phyloP scores from a whole-genome alignment of 768 basidiomycete genomes.

The Sporobolomyces phaffii region DNA sequence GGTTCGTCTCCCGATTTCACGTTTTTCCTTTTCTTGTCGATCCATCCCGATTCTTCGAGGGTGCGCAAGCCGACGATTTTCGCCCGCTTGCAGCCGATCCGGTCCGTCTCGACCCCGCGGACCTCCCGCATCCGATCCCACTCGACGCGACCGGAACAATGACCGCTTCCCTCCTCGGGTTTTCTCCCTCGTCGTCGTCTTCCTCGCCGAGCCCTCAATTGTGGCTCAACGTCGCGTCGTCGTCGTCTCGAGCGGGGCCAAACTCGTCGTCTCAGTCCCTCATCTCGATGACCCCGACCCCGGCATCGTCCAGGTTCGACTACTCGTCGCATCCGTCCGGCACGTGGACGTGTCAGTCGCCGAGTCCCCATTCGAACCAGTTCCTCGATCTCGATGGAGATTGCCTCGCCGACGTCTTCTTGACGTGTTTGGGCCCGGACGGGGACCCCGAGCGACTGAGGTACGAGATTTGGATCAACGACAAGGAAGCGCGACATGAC shows the following conservation, averaged over 20 bases:
- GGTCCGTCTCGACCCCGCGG: slow-evolving; percentile 56
- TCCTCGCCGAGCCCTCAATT: not conserved
- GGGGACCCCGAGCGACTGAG: slow-evolving; percentile 52
- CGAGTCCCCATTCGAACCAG: slow-evolving; percentile 88
- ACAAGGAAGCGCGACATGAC: slow-evolving; percentile 52
- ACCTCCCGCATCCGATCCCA: slow-evolving; percentile 70
- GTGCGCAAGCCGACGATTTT: not conserved
- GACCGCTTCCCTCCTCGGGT: slow-evolving; percentile 78
- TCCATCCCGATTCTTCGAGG: not conserved
- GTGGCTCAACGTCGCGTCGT: not conserved
- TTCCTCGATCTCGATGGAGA: slow-evolving; percentile 92
- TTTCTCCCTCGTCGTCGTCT: slow-evolving; percentile 46
- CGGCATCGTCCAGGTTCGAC: slow-evolving; percentile 25
- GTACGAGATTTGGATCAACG: slow-evolving; percentile 90
- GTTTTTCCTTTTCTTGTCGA: too few relatives aligned
- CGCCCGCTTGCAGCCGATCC: slow-evolving; percentile 20
- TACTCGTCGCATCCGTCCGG: slow-evolving; percentile 6
- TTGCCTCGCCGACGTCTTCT: slow-evolving; percentile 86
- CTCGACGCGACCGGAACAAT: slow-evolving; percentile 83
- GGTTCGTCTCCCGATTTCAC: too few relatives aligned
- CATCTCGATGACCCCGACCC: not conserved
- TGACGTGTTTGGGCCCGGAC: slow-evolving; percentile 63
- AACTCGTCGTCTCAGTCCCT: not conserved
- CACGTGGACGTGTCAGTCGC: slow-evolving; percentile 56
- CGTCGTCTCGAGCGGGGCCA: too few relatives aligned